Evolutionary conservation across 2,329 filamentous ascomycete genomes (phyloP).

Genomic region (Taxawa tesnikishii): DNA sequence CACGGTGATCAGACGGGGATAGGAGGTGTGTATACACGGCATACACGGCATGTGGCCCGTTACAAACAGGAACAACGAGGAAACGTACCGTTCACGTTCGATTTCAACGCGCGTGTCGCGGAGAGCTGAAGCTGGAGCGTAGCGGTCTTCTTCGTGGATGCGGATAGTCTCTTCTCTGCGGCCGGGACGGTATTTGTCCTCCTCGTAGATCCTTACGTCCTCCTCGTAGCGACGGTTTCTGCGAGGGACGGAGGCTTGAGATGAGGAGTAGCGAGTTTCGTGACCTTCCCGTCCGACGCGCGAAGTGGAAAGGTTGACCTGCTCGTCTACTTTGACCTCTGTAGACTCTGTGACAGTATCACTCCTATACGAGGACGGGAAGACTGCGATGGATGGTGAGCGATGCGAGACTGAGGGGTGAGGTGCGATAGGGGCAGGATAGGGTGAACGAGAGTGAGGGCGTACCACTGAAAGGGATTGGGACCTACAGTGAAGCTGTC

Average conservation of each 20-base stretch:
- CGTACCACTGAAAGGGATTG: slow-evolving; percentile 11
- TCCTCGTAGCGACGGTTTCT: slow-evolving; percentile 61
- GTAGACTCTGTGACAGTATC: slow-evolving; percentile 54
- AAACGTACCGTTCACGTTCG: slow-evolving; percentile 39
- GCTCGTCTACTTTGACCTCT: slow-evolving; percentile 75
- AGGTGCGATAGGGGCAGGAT: too few species aligned
- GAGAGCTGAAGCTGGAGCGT: too few species aligned
- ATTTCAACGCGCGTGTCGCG: slow-evolving; percentile 24
- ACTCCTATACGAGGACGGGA: slow-evolving; percentile 93
- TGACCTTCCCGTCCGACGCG: slow-evolving; percentile 98
- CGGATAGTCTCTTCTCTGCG: slow-evolving; percentile 34
- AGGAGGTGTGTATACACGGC: too few species aligned
- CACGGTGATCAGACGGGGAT: too few species aligned
- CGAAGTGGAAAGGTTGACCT: slow-evolving; percentile 64
- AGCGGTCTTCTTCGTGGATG: slow-evolving; percentile 24
- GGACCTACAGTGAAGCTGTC: slow-evolving; percentile 6
- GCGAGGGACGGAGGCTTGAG: slow-evolving; percentile 47
- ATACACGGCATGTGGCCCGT: too few species aligned
- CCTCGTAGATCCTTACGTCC: slow-evolving; percentile 75
- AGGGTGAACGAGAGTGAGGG: too few species aligned
- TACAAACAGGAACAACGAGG: slow-evolving; percentile 10
- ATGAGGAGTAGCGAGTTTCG: slow-evolving; percentile 60
- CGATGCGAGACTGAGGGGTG: background rate
- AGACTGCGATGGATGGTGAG: slow-evolving; percentile 50
- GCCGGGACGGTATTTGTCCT: slow-evolving; percentile 62